A percentile compares a stretch with the other conserved stretches of the same genome.
Conservation (phyloP, 768 basidiomycete species). For the Auriculariales sp. region DNA sequence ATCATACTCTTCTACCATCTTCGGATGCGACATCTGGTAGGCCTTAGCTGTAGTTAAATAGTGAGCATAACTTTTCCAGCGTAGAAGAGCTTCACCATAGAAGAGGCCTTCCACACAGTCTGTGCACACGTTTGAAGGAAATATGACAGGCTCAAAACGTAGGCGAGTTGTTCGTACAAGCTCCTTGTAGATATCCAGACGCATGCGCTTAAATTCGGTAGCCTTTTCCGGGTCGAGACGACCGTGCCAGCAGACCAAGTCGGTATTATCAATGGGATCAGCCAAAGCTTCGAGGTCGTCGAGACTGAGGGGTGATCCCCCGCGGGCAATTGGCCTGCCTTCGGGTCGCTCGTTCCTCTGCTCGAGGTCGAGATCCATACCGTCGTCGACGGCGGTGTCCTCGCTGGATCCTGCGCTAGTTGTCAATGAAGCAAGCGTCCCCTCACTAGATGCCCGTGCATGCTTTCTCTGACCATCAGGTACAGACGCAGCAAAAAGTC, state of each 20-base stretch:
- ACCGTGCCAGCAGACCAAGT: constrained; percentile 50
- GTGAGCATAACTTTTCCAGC: not conserved
- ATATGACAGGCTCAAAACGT: constrained; percentile 32
- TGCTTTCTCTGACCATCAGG: too few relatives aligned
- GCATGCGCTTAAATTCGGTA: constrained; percentile 51
- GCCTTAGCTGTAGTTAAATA: constrained; percentile 35
- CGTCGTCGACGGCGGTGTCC: not conserved
- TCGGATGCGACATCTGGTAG: constrained; percentile 56
- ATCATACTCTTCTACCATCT: constrained; percentile 44
- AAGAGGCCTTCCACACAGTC: constrained; percentile 44
- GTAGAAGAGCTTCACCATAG: constrained; percentile 26
- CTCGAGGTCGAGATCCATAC: not conserved
- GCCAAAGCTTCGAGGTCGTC: not conserved
- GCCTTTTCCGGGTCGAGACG: constrained; percentile 45
- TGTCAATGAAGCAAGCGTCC: not conserved
- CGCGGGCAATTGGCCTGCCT: constrained; percentile 5
- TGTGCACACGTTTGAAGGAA: constrained; percentile 40
- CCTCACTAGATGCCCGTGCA: too few relatives aligned
- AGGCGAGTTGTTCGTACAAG: constrained; percentile 27
- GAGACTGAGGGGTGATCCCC: not conserved
- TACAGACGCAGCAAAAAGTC: too few relatives aligned
- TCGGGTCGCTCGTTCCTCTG: not conserved
- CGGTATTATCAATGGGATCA: constrained; percentile 15
- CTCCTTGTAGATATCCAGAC: constrained; percentile 29
- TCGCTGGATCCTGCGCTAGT: not conserved